Evolutionary conservation across 169 alveolate species (phyloP).

Genomic region (Plasmodium gaboni): DNA sequence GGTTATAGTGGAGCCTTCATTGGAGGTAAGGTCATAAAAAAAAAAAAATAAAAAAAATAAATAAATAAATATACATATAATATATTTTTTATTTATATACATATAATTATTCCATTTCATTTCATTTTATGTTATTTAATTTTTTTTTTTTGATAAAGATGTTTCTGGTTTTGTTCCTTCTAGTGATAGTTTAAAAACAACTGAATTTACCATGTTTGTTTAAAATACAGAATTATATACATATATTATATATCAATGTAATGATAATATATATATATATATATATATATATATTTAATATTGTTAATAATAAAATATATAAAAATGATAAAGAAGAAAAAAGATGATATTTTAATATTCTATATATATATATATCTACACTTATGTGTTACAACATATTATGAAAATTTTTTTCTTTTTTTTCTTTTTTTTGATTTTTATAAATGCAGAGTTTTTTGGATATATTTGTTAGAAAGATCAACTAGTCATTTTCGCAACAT

Average conservation of each 20-base stretch:
- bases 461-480: conserved; percentile 45
- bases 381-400: too few relatives aligned
- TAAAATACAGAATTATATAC: neutral
- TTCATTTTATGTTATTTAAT: neutral
- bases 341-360: too few relatives aligned
- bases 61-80: too few relatives aligned
- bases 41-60: neutral
- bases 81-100: neutral
- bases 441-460: conserved; percentile 46
- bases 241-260: neutral
- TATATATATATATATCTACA: too few relatives aligned
- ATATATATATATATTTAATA: too few relatives aligned
- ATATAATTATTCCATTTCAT: neutral
- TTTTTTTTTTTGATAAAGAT: conserved; percentile 1
- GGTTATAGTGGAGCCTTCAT: conserved; percentile 67
- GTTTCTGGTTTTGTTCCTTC: conserved; percentile 64
- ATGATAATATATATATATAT: neutral
- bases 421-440: neutral
- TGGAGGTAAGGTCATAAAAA: conserved; percentile 26
- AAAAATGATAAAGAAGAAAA: too few relatives aligned
- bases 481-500: conserved; percentile 64
- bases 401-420: neutral
- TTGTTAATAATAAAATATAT: too few relatives aligned
- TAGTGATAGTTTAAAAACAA: conserved; percentile 31
- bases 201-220: conserved; percentile 57